phyloP scores from a whole-genome alignment of 805 yeast species.

The Sugiyamaella mastotermitis region DNA sequence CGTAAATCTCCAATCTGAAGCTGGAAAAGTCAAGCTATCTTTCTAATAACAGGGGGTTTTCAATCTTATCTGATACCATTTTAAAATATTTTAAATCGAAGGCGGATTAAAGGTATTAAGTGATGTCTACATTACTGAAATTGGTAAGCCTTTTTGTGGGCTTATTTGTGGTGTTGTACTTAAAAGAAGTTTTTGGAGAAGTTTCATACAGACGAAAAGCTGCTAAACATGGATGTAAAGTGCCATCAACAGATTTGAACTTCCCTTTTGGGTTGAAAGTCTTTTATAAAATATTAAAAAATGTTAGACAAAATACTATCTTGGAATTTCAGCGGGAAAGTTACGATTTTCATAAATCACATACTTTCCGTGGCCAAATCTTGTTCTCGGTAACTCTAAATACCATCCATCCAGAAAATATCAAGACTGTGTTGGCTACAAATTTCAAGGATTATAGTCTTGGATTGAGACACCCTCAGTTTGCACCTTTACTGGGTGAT shows the following conservation, averaged over 20 bases:
- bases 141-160: too few relatives aligned
- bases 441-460: slow-evolving; percentile 26
- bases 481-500: slow-evolving; percentile 27
- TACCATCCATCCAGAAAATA: slow-evolving; percentile 24
- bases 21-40: too few relatives aligned
- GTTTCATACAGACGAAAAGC: too few relatives aligned
- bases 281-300: slow-evolving; percentile 1
- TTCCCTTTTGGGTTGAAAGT: neutral
- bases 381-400: slow-evolving; percentile 1
- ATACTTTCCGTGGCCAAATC: slow-evolving; percentile 8
- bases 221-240: neutral
- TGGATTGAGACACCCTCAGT: slow-evolving; percentile 23
- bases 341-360: slow-evolving; percentile 1
- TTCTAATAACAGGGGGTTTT: too few relatives aligned
- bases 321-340: slow-evolving; percentile 8
- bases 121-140: too few relatives aligned
- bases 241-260: neutral
- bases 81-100: too few relatives aligned
- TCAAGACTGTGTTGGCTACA: slow-evolving; percentile 27
- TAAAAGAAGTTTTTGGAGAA: too few relatives aligned
- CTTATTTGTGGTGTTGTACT: too few relatives aligned
- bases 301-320: slow-evolving; percentile 4
- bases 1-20: too few relatives aligned
- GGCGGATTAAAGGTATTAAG: too few relatives aligned
- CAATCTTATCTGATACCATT: too few relatives aligned